A percentile compares a stretch with the other conserved stretches of the same genome.
Evolutionary conservation across 164 flowering plant genomes (phyloP).

Genomic region (Saururus chinensis): DNA sequence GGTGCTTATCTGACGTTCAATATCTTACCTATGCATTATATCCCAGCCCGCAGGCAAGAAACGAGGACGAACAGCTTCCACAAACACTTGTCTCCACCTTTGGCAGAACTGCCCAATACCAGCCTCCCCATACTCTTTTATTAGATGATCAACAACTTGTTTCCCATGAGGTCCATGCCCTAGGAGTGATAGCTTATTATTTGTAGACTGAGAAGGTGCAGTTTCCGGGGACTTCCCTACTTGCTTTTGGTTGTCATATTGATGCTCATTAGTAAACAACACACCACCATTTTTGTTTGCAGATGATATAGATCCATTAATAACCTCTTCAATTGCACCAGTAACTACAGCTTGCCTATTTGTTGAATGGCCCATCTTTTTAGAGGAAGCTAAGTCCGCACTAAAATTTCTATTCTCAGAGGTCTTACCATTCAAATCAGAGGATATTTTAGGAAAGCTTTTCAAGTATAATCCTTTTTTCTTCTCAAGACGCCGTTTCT

Average conservation of each 20-base stretch:
- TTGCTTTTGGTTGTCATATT: constrained; percentile 14
- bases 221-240: constrained; percentile 14
- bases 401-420: background rate
- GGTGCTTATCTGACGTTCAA: background rate
- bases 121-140: constrained; percentile 63
- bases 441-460: constrained; percentile 14
- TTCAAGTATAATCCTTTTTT: constrained; percentile 50
- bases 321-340: background rate
- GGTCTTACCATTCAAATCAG: constrained; percentile 8
- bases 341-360: background rate
- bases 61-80: constrained; percentile 75
- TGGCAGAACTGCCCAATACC: constrained; percentile 77
- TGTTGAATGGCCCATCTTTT: background rate
- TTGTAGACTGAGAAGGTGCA: constrained; percentile 19
- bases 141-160: constrained; percentile 62
- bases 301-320: constrained; percentile 8
- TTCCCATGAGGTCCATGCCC: constrained; percentile 99
- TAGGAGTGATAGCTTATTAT: constrained; percentile 60
- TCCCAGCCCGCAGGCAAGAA: constrained; percentile 94
- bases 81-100: constrained; percentile 93
- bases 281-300: constrained; percentile 4
- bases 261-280: constrained; percentile 15
- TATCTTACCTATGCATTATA: constrained; percentile 76
- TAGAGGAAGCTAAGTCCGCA: constrained; percentile 1
- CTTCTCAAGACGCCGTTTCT: constrained; percentile 58